Conservation (phyloP, 208 protist genomes). For the Naegleria lovaniensis region DNA sequence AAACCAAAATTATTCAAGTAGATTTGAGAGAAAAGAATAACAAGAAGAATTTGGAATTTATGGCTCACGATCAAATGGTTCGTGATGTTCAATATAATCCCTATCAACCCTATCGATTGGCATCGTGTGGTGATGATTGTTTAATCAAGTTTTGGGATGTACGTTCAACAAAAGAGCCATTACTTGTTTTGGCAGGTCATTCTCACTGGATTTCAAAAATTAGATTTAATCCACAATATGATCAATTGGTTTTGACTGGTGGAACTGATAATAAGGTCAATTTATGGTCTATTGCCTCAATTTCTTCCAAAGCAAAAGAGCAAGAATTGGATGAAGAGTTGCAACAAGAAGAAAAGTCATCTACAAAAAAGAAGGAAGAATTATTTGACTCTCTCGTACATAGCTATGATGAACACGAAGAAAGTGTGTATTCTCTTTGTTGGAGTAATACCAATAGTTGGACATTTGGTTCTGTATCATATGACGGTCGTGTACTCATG, state of each 20-base stretch:
- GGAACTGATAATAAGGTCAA: conserved; percentile 65
- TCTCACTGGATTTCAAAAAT: conserved; percentile 58
- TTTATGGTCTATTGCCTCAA: conserved; percentile 58
- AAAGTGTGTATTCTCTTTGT: conserved; percentile 61
- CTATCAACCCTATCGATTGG: conserved; percentile 52
- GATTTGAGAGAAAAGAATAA: conserved; percentile 58
- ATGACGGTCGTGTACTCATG: conserved; percentile 68
- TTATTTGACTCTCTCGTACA: conserved; percentile 26
- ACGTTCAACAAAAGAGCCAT: conserved; percentile 31
- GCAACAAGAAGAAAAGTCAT: neutral
- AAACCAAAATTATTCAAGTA: conserved; percentile 49
- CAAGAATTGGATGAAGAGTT: neutral
- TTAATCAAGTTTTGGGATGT: conserved; percentile 63
- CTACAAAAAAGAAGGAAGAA: neutral
- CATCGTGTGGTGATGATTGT: conserved; percentile 63
- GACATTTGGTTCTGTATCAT: conserved; percentile 73
- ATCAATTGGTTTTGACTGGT: conserved; percentile 63
- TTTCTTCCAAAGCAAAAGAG: neutral
- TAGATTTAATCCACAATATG: conserved; percentile 70
- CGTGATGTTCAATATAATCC: conserved; percentile 60
- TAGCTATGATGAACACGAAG: conserved; percentile 42
- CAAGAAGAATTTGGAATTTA: conserved; percentile 23
- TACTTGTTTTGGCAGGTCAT: conserved; percentile 50
- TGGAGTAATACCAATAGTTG: conserved; percentile 69
- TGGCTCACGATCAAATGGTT: conserved; percentile 26